Percentiles rank a stretch among this genome's conserved stretches.
Evolutionary conservation across 768 basidiomycete genomes (phyloP).

Genomic region (Cystoderma amianthinum): DNA sequence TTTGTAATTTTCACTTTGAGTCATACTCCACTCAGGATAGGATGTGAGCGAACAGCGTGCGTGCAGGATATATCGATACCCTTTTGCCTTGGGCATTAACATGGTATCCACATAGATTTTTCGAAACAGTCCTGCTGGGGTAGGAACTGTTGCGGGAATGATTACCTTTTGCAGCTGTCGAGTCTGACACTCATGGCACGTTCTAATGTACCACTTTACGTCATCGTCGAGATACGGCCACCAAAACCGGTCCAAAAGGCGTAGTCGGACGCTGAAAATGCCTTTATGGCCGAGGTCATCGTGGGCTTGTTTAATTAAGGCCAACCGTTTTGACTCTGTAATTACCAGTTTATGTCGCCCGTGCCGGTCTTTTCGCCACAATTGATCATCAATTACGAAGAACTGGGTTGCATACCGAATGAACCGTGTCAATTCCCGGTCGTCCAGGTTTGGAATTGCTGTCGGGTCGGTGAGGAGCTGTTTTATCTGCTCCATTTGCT

Average conservation of each 20-base stretch:
- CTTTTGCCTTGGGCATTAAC: too few species aligned
- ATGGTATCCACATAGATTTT: constrained; percentile 18
- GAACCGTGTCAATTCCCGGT: too few species aligned
- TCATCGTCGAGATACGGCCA: constrained; percentile 16
- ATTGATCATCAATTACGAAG: constrained; percentile 9
- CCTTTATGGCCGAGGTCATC: constrained; percentile 22
- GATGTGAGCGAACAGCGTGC: constrained; percentile 5
- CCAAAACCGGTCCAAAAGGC: constrained; percentile 15
- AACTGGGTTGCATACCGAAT: constrained; percentile 13
- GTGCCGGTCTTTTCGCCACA: too few species aligned
- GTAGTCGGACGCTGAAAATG: constrained; percentile 10
- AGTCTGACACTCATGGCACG: constrained; percentile 24
- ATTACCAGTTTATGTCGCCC: constrained; percentile 8
- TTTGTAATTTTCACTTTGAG: constrained; percentile 13
- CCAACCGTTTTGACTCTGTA: constrained; percentile 11
- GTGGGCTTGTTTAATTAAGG: too few species aligned
- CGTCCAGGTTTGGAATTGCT: constrained; percentile 9
- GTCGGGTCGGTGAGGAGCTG: constrained; percentile 10
- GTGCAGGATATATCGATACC: constrained; percentile 13
- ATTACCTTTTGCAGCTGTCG: constrained; percentile 11
- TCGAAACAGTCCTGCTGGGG: constrained; percentile 17
- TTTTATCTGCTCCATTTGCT: not conserved
- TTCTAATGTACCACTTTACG: constrained; percentile 8
- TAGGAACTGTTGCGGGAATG: constrained; percentile 18
- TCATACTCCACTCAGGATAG: constrained; percentile 13